Percentiles rank a stretch among this genome's conserved stretches.
Conservation (phyloP, 192 early-diverging fungal genomes). For the Podila minutissima region DNA sequence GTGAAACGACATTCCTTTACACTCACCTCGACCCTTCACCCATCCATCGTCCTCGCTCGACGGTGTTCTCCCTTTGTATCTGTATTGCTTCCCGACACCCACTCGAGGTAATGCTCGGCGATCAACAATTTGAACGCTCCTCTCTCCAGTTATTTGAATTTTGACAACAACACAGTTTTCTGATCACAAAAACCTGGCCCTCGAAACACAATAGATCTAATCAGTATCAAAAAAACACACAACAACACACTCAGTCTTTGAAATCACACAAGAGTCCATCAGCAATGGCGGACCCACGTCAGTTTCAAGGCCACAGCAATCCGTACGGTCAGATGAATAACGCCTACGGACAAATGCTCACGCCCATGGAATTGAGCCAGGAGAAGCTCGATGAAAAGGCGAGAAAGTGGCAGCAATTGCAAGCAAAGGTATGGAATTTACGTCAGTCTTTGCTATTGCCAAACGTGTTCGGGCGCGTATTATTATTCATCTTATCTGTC, state of each 20-base stretch:
- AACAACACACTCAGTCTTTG: not conserved
- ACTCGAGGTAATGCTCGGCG: too few relatives aligned
- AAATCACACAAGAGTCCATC: not conserved
- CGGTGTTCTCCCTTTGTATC: too few relatives aligned
- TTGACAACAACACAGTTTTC: too few relatives aligned
- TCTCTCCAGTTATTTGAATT: too few relatives aligned
- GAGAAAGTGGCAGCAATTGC: constrained; percentile 91
- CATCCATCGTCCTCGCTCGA: too few relatives aligned
- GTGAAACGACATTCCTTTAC: too few relatives aligned
- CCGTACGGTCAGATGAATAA: constrained; percentile 34
- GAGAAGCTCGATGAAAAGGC: constrained; percentile 84
- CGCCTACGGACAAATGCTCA: constrained; percentile 27
- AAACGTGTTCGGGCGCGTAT: not conserved
- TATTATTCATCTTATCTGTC: not conserved
- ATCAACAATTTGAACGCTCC: too few relatives aligned
- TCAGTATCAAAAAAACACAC: too few relatives aligned
- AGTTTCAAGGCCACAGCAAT: constrained; percentile 29
- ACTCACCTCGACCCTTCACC: constrained; percentile 1
- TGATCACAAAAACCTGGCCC: not conserved
- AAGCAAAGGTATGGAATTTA: constrained; percentile 63
- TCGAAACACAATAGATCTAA: not conserved
- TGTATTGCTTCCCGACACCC: too few relatives aligned
- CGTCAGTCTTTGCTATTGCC: too few relatives aligned
- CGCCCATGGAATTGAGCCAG: constrained; percentile 49
- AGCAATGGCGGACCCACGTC: constrained; percentile 42